Base-by-base conservation (phyloP, 345 rosid species). In the Aethionema arabicum region DNA sequence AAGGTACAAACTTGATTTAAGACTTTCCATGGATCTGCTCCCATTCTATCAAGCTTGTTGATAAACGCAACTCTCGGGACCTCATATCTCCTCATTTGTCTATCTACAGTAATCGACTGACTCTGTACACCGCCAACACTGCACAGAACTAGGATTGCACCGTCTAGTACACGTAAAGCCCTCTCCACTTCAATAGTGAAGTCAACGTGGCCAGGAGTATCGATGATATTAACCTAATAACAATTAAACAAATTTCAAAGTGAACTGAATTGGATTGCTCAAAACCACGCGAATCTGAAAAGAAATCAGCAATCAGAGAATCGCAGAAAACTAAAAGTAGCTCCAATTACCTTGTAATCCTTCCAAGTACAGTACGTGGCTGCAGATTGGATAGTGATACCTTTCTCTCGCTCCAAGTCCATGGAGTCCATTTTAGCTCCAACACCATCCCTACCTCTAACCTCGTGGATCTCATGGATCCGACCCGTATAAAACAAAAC, bases 21-120 rank as follows among this genome's bases (percentile, higher is more conserved):
- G 53, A 95, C 99, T 82, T 90, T 95, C 98, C 96, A 90, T 0
- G 98, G 99, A 76, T 95, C 99, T 11, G 99, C 99, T 72, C 98
- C 99, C 99, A 88, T 95, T 45, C 99, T 74, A 75, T 95, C 99
- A 59, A 95, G 99, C 76, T 95, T 95, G 66, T 95, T 95, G 46
- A 90, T 95, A 79, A 95, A 95, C 0, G 93, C 97, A 29, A 95
- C 69, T 63, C 99, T 77, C 0, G 99, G 98, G 33, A 95, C 99
- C 57, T 85, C 91, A 13, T 95, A 95, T 77, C 99, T 83, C 76
- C 91, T 95, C 99, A 95, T 95, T 77, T 90, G 99, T 63, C 98
- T 80, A 74, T 95, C 99, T 16, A 95, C 98, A 0, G 99, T 95
- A 54, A 95, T 95, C 11, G 99, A 95, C 75, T 90, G 99, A 79